A percentile compares a stretch with the other conserved stretches of the same genome.
Evolutionary conservation across 75 land plant genomes (phyloP).

Genomic region (Chamaecyparis obtusa): DNA sequence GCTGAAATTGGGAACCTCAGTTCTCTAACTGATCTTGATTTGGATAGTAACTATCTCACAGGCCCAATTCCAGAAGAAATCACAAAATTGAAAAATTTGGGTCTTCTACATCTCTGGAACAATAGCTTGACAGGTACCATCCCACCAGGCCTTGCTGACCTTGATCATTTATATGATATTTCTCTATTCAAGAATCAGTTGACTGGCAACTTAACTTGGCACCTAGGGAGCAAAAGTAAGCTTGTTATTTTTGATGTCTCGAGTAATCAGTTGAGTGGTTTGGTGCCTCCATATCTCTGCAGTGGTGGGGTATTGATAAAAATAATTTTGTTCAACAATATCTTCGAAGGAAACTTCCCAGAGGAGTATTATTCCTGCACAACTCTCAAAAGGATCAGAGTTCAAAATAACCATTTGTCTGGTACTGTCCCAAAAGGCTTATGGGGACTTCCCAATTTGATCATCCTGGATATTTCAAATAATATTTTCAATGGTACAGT

Average conservation of each 20-base stretch:
- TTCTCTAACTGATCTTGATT: constrained; percentile 14
- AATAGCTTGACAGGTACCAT: constrained; percentile 33
- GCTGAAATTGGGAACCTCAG: constrained; percentile 32
- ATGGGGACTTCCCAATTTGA: constrained; percentile 37
- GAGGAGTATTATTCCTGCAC: constrained; percentile 27
- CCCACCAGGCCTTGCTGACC: constrained; percentile 1
- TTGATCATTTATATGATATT: constrained; percentile 20
- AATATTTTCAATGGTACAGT: constrained; percentile 23
- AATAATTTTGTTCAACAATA: constrained; percentile 35
- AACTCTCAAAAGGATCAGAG: constrained; percentile 26
- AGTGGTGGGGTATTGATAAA: constrained; percentile 21
- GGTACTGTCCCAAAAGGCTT: constrained; percentile 30
- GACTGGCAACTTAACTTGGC: constrained; percentile 14
- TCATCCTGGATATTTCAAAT: constrained; percentile 17
- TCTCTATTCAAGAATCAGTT: constrained; percentile 21
- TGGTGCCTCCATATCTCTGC: constrained; percentile 20
- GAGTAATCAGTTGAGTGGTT: constrained; percentile 14
- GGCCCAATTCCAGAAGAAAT: constrained; percentile 26
- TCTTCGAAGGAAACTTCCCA: constrained; percentile 32
- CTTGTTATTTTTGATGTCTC: constrained; percentile 36
- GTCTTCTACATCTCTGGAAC: constrained; percentile 14
- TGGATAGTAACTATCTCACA: constrained; percentile 22
- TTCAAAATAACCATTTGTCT: constrained; percentile 25
- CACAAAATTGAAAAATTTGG: constrained; percentile 12
- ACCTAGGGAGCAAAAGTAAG: constrained; percentile 18